Evolutionary conservation across 306 rosid species (phyloP).

Genomic region (Carpinus viminea): DNA sequence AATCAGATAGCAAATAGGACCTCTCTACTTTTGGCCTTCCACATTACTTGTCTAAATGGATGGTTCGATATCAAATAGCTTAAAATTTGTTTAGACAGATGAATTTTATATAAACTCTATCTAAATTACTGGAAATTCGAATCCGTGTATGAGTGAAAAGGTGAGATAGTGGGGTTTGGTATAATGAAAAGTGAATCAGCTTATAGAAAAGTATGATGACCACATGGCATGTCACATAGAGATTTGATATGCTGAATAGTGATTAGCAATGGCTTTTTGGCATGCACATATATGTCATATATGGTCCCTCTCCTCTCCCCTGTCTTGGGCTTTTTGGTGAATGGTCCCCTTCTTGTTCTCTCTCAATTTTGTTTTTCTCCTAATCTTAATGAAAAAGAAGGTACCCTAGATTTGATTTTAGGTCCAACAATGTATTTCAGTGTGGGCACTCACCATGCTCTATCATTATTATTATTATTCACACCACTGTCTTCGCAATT

Average conservation of each 20-base stretch:
- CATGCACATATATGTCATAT: conserved; percentile 7
- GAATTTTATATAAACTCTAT: too few relatives aligned
- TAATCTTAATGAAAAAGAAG: background rate
- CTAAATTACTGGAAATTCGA: too few relatives aligned
- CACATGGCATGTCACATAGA: conserved; percentile 36
- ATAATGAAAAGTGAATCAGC: conserved; percentile 9
- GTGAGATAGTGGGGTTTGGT: background rate
- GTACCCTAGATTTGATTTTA: conserved; percentile 9
- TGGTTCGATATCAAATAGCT: too few relatives aligned
- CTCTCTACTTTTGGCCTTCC: too few relatives aligned
- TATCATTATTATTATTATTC: conserved; percentile 10
- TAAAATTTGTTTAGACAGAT: too few relatives aligned
- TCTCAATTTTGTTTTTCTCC: conserved; percentile 6
- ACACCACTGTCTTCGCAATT: background rate
- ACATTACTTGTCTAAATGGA: too few relatives aligned
- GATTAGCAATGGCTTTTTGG: conserved; percentile 25
- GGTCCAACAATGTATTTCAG: background rate
- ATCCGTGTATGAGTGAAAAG: background rate
- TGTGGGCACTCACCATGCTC: conserved; percentile 22
- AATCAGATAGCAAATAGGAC: too few relatives aligned
- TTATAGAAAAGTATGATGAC: background rate
- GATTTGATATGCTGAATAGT: conserved; percentile 16
- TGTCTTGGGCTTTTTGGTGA: conserved; percentile 29
- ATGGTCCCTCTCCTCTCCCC: conserved; percentile 49
- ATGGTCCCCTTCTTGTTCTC: conserved; percentile 43